phyloP scores from a whole-genome alignment of 257 asterid species.

The Thymus mandschuricus region DNA sequence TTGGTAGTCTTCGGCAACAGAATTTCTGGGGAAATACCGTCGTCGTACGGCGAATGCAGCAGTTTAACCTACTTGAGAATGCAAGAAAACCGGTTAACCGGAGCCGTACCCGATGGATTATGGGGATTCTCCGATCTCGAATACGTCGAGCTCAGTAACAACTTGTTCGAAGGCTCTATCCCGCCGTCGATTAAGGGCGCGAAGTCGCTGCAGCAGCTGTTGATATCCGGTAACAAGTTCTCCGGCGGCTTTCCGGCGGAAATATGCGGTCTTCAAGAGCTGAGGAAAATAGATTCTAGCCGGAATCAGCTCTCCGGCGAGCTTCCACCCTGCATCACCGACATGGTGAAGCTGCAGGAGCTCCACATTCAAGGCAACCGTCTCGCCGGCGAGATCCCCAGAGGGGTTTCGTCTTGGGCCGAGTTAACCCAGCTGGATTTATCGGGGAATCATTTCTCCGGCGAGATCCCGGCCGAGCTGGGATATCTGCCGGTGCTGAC shows the following conservation, averaged over 20 bases:
- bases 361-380: conserved; percentile 62
- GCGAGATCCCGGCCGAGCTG: conserved; percentile 62
- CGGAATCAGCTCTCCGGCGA: conserved; percentile 61
- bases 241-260: conserved; percentile 57
- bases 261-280: conserved; percentile 47
- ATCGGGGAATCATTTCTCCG: conserved; percentile 65
- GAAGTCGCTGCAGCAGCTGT: conserved; percentile 39
- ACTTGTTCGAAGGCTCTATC: conserved; percentile 64
- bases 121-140: conserved; percentile 60
- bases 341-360: conserved; percentile 52
- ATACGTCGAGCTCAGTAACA: conserved; percentile 54
- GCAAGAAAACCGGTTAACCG: conserved; percentile 54
- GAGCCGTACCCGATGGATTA: conserved; percentile 57
- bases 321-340: conserved; percentile 61
- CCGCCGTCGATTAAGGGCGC: conserved; percentile 59
- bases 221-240: conserved; percentile 62
- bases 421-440: conserved; percentile 66
- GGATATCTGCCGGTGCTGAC: conserved; percentile 62
- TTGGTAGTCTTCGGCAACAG: conserved; percentile 56
- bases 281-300: conserved; percentile 57
- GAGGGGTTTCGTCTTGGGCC: conserved; percentile 41
- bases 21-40: conserved; percentile 68
- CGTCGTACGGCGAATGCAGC: conserved; percentile 64
- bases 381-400: conserved; percentile 67
- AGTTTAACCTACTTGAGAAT: conserved; percentile 56